These are phyloP conservation scores for Ophiocytium majus DNA, from an alignment of 352 stramenopile genomes.

Conservation along the genomic window DNA sequence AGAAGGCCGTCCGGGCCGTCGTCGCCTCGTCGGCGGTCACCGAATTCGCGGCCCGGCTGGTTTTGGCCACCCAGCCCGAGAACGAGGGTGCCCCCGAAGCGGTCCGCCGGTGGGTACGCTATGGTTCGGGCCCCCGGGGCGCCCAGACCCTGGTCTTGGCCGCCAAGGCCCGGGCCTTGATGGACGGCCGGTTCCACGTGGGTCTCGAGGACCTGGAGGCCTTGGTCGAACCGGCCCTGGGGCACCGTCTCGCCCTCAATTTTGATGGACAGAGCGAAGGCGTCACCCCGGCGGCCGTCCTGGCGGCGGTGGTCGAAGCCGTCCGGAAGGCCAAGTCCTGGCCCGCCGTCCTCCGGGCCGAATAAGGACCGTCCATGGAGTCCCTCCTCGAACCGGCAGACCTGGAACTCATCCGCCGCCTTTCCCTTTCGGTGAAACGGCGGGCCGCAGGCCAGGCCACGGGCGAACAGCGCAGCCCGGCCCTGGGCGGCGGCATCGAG, in stretches of 20 bases:
- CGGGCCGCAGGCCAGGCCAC: no score
- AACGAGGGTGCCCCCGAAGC: background rate
- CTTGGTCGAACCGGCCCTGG: background rate
- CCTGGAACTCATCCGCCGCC: no score
- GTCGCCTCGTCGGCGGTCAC: background rate
- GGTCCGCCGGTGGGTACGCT: background rate
- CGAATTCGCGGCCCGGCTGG: background rate
- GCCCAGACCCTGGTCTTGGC: background rate
- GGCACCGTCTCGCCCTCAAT: background rate
- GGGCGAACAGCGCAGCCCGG: no score
- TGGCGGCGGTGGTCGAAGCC: no score
- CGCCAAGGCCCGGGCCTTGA: background rate
- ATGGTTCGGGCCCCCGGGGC: background rate
- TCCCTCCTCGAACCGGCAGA: no score
- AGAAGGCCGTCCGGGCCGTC: background rate
- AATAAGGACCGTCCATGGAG: no score
- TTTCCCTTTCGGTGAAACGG: no score
- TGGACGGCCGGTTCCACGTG: background rate
- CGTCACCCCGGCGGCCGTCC: background rate
- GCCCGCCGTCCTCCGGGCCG: no score
- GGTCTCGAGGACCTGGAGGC: background rate
- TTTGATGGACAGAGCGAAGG: background rate
- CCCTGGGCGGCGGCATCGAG: no score
- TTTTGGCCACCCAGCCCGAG: background rate
- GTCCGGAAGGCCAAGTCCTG: no score